Percentiles rank a stretch among this genome's conserved stretches.
Evolutionary conservation across 2,329 filamentous ascomycete genomes (phyloP).

Genomic region (Trichoderma cornu-damae): DNA sequence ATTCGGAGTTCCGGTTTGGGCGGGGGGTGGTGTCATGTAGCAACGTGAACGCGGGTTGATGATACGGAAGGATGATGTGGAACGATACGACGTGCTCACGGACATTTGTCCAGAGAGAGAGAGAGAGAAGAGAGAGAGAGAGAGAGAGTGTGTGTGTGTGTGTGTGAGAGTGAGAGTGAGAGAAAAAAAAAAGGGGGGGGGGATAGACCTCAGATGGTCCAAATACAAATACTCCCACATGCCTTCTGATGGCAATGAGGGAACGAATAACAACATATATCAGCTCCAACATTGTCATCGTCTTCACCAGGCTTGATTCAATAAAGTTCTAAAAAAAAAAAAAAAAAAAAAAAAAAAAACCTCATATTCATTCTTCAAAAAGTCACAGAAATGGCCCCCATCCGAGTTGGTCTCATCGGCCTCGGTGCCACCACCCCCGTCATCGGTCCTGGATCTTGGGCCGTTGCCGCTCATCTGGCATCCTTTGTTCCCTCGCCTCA

Average conservation of each 20-base stretch:
- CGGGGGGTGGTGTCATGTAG: no score
- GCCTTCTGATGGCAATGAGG: neutral
- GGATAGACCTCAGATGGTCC: no score
- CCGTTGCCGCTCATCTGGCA: conserved; percentile 47
- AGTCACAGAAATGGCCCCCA: conserved; percentile 21
- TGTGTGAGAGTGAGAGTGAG: neutral
- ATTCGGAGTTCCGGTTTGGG: no score
- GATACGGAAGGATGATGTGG: neutral
- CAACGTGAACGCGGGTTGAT: no score
- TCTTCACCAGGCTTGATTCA: neutral
- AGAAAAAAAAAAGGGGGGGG: neutral
- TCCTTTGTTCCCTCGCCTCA: conserved; percentile 35
- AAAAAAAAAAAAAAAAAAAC: neutral
- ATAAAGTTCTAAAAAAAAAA: neutral
- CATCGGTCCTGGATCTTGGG: conserved; percentile 35
- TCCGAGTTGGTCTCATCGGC: conserved; percentile 23
- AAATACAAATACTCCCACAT: neutral
- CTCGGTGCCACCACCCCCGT: conserved; percentile 14
- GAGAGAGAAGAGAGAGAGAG: no score
- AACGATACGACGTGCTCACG: no score
- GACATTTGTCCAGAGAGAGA: no score
- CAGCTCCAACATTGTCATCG: neutral
- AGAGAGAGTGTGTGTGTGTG: no score
- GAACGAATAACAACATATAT: neutral
- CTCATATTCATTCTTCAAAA: neutral